Evolutionary conservation across 140 eudicot genomes (phyloP), one percentile per base, ranked within the genome.

Genomic region (Anethum foeniculum): DNA sequence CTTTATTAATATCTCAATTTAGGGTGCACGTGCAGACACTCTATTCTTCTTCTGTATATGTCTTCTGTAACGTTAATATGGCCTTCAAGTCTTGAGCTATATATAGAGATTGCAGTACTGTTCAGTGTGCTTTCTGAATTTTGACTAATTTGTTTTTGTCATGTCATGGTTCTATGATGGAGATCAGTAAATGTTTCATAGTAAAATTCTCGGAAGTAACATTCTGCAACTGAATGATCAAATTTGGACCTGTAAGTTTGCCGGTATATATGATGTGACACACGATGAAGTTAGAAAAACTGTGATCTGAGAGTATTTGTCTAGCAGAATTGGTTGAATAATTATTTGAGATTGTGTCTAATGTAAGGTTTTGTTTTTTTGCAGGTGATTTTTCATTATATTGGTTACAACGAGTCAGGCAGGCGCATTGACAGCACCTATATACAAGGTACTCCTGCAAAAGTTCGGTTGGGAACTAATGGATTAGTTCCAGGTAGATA

Each of bases 351-450:
- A 28, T 68, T 60, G n/a, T 39, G 28, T 69, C 28, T 48, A 3
- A 60, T 14, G 21, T 32, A 41, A 10, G 27, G 15, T 16, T 65
- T n/a, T 34, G 15, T 13, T 34, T 64, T 51, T 58, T 77, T 56
- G 83, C 88, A 95, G 99, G 97, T 95, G 89, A 89, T 84, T 56
- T 95, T 96, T 87, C 91, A 95, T 79, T 95, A 95, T 85, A 79
- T 91, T 77, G 99, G 99, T 69, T 93, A 96, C 84, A 96, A 96
- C 73, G 99, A 96, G 84, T 91, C 99, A 0, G 99, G 99, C 7
- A 91, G 99, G 2, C 97, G 99, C 51, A 95, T 95, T 27, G 99
- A 96, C 90, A 96, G 99, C 81, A 93, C 98, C 77, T 96, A 96
- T 86, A 80, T 89, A 82, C 98, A 96, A 84, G 99, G 99, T 36